A percentile compares a stretch with the other conserved stretches of the same genome.
Conservation (phyloP, 1,139 yeast species). For the Kodamaea sp. region DNA sequence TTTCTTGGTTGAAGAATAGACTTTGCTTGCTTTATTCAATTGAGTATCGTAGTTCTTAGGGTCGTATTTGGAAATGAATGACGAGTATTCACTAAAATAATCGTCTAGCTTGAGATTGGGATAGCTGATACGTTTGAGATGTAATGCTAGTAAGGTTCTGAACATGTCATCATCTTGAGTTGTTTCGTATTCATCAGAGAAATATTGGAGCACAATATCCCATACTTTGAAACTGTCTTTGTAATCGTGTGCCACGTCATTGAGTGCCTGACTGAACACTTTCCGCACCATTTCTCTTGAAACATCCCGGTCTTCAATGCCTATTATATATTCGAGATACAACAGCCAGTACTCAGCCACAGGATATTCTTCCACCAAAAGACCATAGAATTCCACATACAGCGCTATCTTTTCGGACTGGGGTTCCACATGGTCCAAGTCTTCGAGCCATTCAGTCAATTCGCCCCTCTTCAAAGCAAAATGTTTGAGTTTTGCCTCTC, state of each 20-base stretch:
- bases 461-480: slow-evolving; percentile 25
- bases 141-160: slow-evolving; percentile 24
- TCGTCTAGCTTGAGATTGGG: slow-evolving; percentile 47
- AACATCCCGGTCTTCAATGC: slow-evolving; percentile 3
- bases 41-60: slow-evolving; percentile 36
- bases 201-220: slow-evolving; percentile 22
- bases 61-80: slow-evolving; percentile 37
- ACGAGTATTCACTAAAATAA: slow-evolving; percentile 45
- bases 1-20: slow-evolving; percentile 31
- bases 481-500: slow-evolving; percentile 19
- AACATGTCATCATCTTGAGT: slow-evolving; percentile 19
- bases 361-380: slow-evolving; percentile 15
- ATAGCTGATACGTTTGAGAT: slow-evolving; percentile 34
- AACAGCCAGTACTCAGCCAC: slow-evolving; percentile 14
- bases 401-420: slow-evolving; percentile 9
- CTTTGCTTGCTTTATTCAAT: slow-evolving; percentile 41
- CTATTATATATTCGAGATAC: slow-evolving; percentile 14
- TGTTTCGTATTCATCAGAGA: slow-evolving; percentile 9
- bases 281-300: slow-evolving; percentile 5
- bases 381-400: slow-evolving; percentile 21
- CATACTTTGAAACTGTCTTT: slow-evolving; percentile 38
- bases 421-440: slow-evolving; percentile 20
- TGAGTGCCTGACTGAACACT: slow-evolving; percentile 23
- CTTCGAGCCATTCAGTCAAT: slow-evolving; percentile 28
- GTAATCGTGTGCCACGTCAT: slow-evolving; percentile 35